Base-by-base conservation (phyloP, 1,284 basidiomycete species). In the Cutaneotrichosporon sp. region DNA sequence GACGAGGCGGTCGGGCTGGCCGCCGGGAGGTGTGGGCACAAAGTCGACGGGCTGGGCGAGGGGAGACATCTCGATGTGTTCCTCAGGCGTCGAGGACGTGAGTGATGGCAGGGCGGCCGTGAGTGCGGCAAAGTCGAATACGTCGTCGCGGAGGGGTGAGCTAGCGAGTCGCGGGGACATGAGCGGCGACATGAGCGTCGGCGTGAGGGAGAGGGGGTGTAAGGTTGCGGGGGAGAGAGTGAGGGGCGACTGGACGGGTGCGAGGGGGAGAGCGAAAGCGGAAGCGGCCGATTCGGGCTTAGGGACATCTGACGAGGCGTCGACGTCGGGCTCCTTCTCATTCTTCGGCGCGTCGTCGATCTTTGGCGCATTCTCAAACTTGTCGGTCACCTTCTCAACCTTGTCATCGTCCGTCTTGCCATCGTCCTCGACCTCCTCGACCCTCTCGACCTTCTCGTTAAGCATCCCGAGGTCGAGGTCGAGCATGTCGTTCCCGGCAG, bases 401-500 rank as follows among this genome's bases (percentile, higher is more conserved):
- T 42, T 7, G 14, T 36, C 34, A 13, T 42, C 14, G 40, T 42
- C 40, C 5, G 5, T 6, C 40, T 42, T 42, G 6, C 11, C 14
- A 2, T 47, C 46, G 14, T 47, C 46, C 34, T 13, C 40, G 40
- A 7, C 16, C 16, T 47, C 46, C 34, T 13, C 40, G 40, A 7
- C 16, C 16, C 5, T 18, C 18, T 46, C 51, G 31, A 6, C 31
- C 26, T 30, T 30, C 34, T 60, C 32, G 32, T 67, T 60, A 26
- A 68, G 62, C 21, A 56, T 21, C 34, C 63, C 62, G 40, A 68
- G 52, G 52, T 65, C 66, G 16, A 68, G 58, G 30, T 59, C 59
- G 21, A 63, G 61, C 52, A 62, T 47, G 50, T 65, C 42, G 58
- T 56, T 10, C 26, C 36, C 56, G 42, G 53, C 5, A 32, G 50